Base-by-base conservation (phyloP, 306 rosid genomes). In the Hippophae gyantsensis region DNA sequence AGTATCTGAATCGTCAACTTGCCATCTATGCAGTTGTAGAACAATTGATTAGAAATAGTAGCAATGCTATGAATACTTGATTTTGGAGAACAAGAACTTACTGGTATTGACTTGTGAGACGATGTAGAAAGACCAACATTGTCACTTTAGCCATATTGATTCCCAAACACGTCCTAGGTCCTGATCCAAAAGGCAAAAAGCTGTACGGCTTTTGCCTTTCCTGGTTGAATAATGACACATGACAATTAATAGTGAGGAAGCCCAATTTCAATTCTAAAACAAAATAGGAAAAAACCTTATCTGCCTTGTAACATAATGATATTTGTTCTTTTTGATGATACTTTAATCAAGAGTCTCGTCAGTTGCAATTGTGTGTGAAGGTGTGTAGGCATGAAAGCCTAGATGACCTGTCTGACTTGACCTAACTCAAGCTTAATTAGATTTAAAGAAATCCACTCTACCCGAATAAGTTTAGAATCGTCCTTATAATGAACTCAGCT, bases 151-250 rank as follows among this genome's bases (percentile, higher is more conserved):
- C 86, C 87, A 86, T 77, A 53, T 83, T 86, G 23, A 72, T 81
- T 55, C 95, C 86, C n/a, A 83, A 67, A 74, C 95, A 81, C 44
- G 90, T 81, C 73, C 95, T 79, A 8, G 88, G 81, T 63, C 95
- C 90, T 56, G 86, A 68, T 52, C 90, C 95, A 60, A 81, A 86
- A 61, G 90, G 88, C 48, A 79, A 70, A 67, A 68, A 81, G 70
- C 76, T 81, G 74, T 75, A 81, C 18, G 95, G 88, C 84, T 79
- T 86, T 66, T 71, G 84, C 72, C 66, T 77, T 77, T 77, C 86
- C 86, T 79, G 88, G 60, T 65, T 12, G 56, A 26, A 58, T 53
- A 43, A 48, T n/a, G 18, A 14, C 38, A 2, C 38, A 32, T 32
- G 38, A 32, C 5, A 49, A 14, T 12, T 3, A 11, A 57, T 43